Evolutionary conservation across 306 rosid species (phyloP).

Genomic region (Geum urbanum): DNA sequence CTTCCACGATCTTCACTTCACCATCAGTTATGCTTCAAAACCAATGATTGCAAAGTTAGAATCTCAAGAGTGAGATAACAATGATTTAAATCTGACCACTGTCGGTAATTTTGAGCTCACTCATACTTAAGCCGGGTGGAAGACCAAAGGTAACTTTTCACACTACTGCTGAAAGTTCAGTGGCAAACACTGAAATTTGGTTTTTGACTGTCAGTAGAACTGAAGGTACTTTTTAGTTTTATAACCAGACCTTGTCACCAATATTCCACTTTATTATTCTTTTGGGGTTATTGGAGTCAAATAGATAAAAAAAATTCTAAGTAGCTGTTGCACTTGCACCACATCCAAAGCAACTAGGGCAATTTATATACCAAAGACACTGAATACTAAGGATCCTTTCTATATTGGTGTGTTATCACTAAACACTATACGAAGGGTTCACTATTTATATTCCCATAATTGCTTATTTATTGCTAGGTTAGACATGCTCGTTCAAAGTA

Average conservation of each 20-base stretch:
- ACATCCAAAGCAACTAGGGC: neutral
- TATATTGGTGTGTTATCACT: too few species aligned
- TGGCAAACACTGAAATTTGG: neutral
- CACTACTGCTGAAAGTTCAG: neutral
- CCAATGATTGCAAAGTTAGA: constrained; percentile 26
- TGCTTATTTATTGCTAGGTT: neutral
- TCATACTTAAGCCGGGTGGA: neutral
- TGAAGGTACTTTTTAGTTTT: neutral
- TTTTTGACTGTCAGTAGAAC: neutral
- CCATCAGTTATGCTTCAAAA: constrained; percentile 69
- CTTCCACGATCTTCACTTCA: constrained; percentile 67
- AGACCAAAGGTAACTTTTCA: neutral
- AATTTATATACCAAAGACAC: neutral
- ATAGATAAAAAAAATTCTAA: neutral
- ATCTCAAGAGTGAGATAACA: neutral
- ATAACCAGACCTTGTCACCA: too few species aligned
- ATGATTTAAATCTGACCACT: neutral
- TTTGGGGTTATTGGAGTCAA: neutral
- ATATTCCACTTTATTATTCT: neutral
- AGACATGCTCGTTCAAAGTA: neutral
- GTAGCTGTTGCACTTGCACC: constrained; percentile 5
- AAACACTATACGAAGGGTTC: neutral
- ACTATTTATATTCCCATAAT: neutral
- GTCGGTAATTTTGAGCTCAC: neutral
- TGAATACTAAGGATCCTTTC: neutral